A percentile compares a stretch with the other conserved stretches of the same genome.
Evolutionary conservation across 2,329 filamentous ascomycete genomes (phyloP).

Genomic region (Cadophora luteo-olivacea): DNA sequence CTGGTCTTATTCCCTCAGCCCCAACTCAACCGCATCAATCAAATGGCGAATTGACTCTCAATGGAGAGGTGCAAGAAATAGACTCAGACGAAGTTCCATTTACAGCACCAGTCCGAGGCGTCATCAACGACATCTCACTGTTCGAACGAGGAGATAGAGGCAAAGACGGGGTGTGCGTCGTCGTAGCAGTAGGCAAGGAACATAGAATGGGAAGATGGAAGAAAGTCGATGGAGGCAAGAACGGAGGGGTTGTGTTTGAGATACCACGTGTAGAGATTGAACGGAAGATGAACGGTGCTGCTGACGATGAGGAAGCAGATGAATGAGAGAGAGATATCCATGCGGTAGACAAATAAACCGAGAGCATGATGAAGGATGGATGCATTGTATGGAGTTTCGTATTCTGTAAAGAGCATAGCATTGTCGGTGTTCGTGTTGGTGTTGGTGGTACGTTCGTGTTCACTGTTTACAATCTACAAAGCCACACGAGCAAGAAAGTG

Average conservation of each 20-base stretch:
- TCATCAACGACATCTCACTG: slow-evolving; percentile 87
- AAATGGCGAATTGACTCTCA: neutral
- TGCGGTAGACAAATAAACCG: neutral
- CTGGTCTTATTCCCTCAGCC: slow-evolving; percentile 23
- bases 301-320: slow-evolving; percentile 21
- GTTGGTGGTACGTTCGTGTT: neutral
- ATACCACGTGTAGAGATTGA: slow-evolving; percentile 57
- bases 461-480: too few relatives aligned
- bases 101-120: slow-evolving; percentile 56
- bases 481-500: too few relatives aligned
- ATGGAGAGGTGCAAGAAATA: slow-evolving; percentile 6
- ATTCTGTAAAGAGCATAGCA: neutral
- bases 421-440: slow-evolving; percentile 4
- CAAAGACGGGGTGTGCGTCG: slow-evolving; percentile 78
- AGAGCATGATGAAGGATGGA: slow-evolving; percentile 6
- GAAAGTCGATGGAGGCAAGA: slow-evolving; percentile 65
- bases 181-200: slow-evolving; percentile 87
- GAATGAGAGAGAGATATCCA: slow-evolving; percentile 15
- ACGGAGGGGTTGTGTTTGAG: slow-evolving; percentile 89
- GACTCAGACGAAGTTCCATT: slow-evolving; percentile 30
- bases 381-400: slow-evolving; percentile 22
- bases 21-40: neutral
- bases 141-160: slow-evolving; percentile 84
- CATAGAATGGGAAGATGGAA: slow-evolving; percentile 85
- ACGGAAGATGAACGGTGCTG: slow-evolving; percentile 31